These are phyloP conservation scores for Solanum acaule DNA, from an alignment of 257 asterid genomes.

Conservation along the genomic window DNA sequence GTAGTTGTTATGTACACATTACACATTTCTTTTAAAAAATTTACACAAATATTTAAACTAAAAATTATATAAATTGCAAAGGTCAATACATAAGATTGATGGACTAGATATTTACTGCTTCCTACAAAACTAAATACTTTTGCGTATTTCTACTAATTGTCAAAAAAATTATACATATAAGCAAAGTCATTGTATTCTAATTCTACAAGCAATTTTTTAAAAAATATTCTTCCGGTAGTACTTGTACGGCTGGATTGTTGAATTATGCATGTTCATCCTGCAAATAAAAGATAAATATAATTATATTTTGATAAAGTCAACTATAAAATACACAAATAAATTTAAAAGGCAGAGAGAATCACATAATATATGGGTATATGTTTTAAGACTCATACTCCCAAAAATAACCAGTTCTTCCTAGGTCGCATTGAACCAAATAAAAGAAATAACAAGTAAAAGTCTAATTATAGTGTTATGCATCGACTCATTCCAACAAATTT, in stretches of 20 bases:
- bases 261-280: neutral
- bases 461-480: neutral
- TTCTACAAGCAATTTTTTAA: neutral
- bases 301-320: too few relatives aligned
- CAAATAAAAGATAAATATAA: neutral
- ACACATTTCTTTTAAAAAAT: neutral
- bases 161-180: neutral
- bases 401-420: slow-evolving; percentile 73
- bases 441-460: neutral
- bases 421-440: slow-evolving; percentile 78
- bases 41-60: neutral
- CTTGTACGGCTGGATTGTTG: neutral
- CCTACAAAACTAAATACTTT: neutral
- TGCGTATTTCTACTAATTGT: too few relatives aligned
- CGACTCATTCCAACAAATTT: neutral
- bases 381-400: slow-evolving; percentile 80
- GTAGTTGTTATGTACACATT: neutral
- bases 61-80: neutral
- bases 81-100: neutral
- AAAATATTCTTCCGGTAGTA: neutral
- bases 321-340: neutral
- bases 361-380: too few relatives aligned
- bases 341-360: too few relatives aligned
- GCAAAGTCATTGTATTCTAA: neutral
- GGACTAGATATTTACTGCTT: neutral